These are phyloP conservation scores for Malus hybrid DNA, from an alignment of 331 rosid genomes.

Conservation along the genomic window DNA sequence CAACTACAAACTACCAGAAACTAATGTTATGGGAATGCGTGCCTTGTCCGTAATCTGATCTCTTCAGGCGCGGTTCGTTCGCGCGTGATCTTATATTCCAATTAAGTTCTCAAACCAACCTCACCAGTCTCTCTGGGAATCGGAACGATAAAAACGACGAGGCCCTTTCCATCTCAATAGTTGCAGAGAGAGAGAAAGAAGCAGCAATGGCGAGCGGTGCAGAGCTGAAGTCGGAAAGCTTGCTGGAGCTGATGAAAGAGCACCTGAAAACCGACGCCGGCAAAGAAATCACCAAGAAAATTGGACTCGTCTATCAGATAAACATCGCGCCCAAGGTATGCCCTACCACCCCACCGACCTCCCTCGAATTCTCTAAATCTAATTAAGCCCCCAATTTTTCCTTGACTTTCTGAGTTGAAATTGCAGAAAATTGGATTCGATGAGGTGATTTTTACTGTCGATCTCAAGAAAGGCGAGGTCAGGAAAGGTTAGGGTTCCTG, in stretches of 20 bases:
- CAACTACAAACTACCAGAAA: neutral
- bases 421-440: slow-evolving; percentile 75
- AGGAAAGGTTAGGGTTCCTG: slow-evolving; percentile 49
- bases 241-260: slow-evolving; percentile 74
- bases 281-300: slow-evolving; percentile 38
- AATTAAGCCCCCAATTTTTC: neutral
- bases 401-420: neutral
- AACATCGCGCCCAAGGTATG: slow-evolving; percentile 87
- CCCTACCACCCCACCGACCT: neutral
- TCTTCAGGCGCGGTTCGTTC: neutral
- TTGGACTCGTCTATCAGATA: slow-evolving; percentile 77
- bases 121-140: neutral
- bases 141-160: neutral
- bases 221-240: slow-evolving; percentile 54
- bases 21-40: neutral
- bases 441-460: slow-evolving; percentile 64
- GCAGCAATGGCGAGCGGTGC: slow-evolving; percentile 6
- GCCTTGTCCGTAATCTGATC: neutral
- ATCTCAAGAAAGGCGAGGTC: slow-evolving; percentile 87
- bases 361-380: neutral
- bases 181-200: neutral
- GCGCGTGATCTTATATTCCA: neutral
- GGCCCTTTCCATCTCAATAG: neutral
- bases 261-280: slow-evolving; percentile 71
- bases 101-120: neutral